phyloP scores from a whole-genome alignment of 176 grass and related monocot species.

The Oryza rufipogon region DNA sequence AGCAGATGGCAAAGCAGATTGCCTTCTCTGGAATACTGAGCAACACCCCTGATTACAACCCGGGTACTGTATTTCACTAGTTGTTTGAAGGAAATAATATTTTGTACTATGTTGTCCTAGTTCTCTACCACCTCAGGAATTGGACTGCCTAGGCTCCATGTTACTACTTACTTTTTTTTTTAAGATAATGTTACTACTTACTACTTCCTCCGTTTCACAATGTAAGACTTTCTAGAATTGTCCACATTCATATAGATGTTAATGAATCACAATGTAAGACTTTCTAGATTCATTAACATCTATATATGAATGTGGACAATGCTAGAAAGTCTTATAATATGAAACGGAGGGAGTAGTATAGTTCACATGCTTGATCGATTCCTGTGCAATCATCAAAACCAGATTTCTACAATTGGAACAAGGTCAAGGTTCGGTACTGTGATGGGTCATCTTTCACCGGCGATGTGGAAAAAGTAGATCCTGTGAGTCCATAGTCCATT shows the following conservation, averaged over 20 bases:
- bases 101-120: not conserved
- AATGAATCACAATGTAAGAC: too few relatives aligned
- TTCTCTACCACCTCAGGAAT: conserved; percentile 15
- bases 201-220: too few relatives aligned
- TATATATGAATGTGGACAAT: too few relatives aligned
- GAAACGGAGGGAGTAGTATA: not conserved
- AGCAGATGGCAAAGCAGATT: conserved; percentile 68
- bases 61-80: conserved; percentile 47
- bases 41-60: conserved; percentile 58
- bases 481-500: conserved; percentile 50
- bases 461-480: conserved; percentile 63
- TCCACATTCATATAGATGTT: too few relatives aligned
- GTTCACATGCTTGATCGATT: conserved; percentile 13
- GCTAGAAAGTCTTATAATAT: too few relatives aligned
- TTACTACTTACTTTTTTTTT: not conserved
- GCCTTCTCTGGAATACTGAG: conserved; percentile 89
- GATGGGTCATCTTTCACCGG: conserved; percentile 92
- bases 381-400: conserved; percentile 38
- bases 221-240: too few relatives aligned
- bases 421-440: conserved; percentile 81
- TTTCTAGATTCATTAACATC: too few relatives aligned
- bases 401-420: conserved; percentile 99
- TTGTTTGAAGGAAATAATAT: not conserved
- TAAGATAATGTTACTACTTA: too few relatives aligned
- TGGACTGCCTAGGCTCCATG: not conserved